Conservation (phyloP, 768 basidiomycete genomes). For the Leccinum fibrillosum region DNA sequence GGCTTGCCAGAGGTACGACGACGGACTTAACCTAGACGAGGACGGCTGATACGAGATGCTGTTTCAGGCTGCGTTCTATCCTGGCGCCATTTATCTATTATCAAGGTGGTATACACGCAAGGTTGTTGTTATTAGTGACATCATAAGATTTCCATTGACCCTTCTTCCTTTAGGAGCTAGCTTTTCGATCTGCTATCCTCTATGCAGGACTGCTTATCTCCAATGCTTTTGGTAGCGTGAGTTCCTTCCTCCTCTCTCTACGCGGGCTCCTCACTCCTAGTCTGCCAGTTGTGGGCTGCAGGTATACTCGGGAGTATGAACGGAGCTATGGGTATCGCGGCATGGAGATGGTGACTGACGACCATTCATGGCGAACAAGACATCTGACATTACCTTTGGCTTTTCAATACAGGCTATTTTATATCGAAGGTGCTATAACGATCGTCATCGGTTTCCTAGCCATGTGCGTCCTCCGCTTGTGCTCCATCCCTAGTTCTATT, state of each 20-base stretch:
- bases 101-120: conserved; percentile 56
- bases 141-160: neutral
- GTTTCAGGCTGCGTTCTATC: conserved; percentile 57
- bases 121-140: neutral
- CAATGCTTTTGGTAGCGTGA: conserved; percentile 64
- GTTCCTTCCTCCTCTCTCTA: conserved; percentile 14
- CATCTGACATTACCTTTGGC: neutral
- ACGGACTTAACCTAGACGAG: neutral
- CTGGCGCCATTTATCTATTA: conserved; percentile 47
- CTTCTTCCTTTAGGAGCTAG: conserved; percentile 48
- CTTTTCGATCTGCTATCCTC: conserved; percentile 59
- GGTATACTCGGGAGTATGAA: conserved; percentile 71
- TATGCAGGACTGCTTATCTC: conserved; percentile 59
- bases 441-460: conserved; percentile 53
- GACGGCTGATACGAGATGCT: neutral
- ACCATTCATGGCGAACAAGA: neutral
- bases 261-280: neutral
- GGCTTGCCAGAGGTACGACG: conserved; percentile 53
- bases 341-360: conserved; percentile 64
- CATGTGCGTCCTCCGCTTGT: conserved; percentile 35
- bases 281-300: conserved; percentile 61
- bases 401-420: conserved; percentile 50
- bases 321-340: conserved; percentile 59
- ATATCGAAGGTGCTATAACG: conserved; percentile 69
- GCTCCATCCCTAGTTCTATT: neutral